Base-by-base conservation (phyloP, 2,329 filamentous ascomycete species). In the Sporothrix variecibatus region DNA sequence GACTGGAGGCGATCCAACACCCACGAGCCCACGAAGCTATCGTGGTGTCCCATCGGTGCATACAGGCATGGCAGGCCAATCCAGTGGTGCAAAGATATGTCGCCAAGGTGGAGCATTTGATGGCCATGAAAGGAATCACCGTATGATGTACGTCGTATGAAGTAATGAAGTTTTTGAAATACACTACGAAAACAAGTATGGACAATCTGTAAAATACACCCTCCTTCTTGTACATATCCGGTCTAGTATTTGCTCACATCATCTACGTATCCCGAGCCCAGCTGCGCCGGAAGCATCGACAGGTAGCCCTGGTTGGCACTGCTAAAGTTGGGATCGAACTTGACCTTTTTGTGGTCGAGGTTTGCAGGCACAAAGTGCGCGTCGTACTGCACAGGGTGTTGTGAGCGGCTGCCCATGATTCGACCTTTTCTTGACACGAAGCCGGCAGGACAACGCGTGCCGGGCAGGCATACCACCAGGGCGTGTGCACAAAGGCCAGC, bases 401-500 rank as follows among this genome's bases (percentile, higher is more conserved):
- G 62, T n/a, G 34, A 3, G 11, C 62, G 62, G 38, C 34, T 1
- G 34, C 40, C 62, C 62, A 65, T 7, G 5, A 4, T 9, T 46
- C 34, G n/a, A 65, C 62, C 3, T 17, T 26, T 6, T n/a, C 7
- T 8, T 65, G 34, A 38, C 34, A 43, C 3, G 62, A 43, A 0
- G 62, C 68, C 26, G 76, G 76, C 8, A 77, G 65, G 23, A 75
- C 74, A 15, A 77, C 75, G 28, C 71, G 69, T 31, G 51, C 51
- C 11, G 73, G 73, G 49, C 79, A 82, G 43, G 81, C 74, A 65
- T 81, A 82, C 81, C 83, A 85, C 20, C 76, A 77, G 2, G 84
- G 80, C 76, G 83, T 83, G 75, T 81, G 78, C 7, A 83, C 79
- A 72, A 80, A 79, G 28, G 79, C 81, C 20, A 79, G 80, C 85